A percentile compares a stretch with the other conserved stretches of the same genome.
Evolutionary conservation across 768 basidiomycete genomes (phyloP).

Genomic region (Boletus subparvulus): DNA sequence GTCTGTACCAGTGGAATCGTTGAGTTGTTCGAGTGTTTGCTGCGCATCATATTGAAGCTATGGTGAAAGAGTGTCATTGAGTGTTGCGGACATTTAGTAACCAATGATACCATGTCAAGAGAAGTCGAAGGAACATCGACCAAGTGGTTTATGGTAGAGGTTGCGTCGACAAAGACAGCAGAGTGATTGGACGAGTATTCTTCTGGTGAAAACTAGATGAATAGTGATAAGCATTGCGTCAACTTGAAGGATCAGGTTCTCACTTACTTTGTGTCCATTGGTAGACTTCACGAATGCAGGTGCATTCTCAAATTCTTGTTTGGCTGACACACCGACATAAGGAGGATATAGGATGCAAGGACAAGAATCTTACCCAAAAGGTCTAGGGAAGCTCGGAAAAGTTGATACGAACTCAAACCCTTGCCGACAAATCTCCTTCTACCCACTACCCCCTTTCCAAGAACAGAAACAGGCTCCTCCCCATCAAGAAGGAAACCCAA

Average conservation of each 20-base stretch:
- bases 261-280: conserved; percentile 53
- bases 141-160: conserved; percentile 74
- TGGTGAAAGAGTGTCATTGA: conserved; percentile 1
- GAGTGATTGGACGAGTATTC: conserved; percentile 52
- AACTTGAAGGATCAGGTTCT: background rate
- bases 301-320: conserved; percentile 61
- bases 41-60: conserved; percentile 78
- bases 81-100: background rate
- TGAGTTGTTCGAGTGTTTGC: conserved; percentile 65
- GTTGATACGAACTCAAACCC: conserved; percentile 86
- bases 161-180: conserved; percentile 75
- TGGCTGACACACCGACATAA: conserved; percentile 46
- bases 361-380: conserved; percentile 61
- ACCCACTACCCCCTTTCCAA: conserved; percentile 21
- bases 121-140: conserved; percentile 75
- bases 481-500: conserved; percentile 64
- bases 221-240: background rate
- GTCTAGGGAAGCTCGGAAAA: conserved; percentile 83
- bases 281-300: conserved; percentile 58
- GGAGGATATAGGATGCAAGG: background rate
- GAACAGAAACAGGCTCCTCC: conserved; percentile 47
- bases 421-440: conserved; percentile 65
- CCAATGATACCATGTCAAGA: conserved; percentile 62
- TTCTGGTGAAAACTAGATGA: conserved; percentile 53
- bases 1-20: conserved; percentile 42